These are phyloP conservation scores for Vaccinium corymbosum DNA, from an alignment of 148 eudicot species.

Conservation along the genomic window DNA sequence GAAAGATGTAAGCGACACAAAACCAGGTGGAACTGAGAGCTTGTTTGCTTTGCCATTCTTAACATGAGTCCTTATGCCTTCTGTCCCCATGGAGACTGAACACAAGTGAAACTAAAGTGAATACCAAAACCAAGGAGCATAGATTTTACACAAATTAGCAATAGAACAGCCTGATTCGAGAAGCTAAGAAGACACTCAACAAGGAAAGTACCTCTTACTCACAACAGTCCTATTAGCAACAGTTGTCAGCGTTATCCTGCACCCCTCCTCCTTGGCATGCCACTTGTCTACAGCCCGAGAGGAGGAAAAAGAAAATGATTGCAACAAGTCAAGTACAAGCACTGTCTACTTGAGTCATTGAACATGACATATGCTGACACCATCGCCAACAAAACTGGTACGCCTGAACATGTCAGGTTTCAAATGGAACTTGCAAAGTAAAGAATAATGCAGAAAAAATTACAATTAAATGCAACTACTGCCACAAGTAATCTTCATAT, in stretches of 20 bases:
- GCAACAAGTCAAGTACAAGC: not conserved
- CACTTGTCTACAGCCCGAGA: not conserved
- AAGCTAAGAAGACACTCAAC: not conserved
- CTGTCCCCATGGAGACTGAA: conserved; percentile 37
- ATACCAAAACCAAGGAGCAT: not conserved
- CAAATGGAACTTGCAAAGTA: not conserved
- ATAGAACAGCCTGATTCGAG: not conserved
- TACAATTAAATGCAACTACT: not conserved
- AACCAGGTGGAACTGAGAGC: conserved; percentile 49
- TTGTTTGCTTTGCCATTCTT: conserved; percentile 20
- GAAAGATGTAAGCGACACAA: conserved; percentile 52
- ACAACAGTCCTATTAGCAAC: not conserved
- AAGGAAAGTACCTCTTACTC: not conserved
- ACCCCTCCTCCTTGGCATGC: not conserved
- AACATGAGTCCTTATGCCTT: conserved; percentile 7
- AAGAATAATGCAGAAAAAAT: not conserved
- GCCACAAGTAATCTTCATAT: not conserved
- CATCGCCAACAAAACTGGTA: not conserved
- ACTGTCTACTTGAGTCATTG: not conserved
- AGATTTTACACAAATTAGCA: not conserved
- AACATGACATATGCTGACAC: not conserved
- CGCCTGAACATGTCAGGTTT: not conserved
- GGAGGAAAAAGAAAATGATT: not conserved
- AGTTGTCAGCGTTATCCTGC: not conserved
- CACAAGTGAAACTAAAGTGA: not conserved